Evolutionary conservation across 352 stramenopile genomes (phyloP).

Genomic region (Thraustochytrium striatum): DNA sequence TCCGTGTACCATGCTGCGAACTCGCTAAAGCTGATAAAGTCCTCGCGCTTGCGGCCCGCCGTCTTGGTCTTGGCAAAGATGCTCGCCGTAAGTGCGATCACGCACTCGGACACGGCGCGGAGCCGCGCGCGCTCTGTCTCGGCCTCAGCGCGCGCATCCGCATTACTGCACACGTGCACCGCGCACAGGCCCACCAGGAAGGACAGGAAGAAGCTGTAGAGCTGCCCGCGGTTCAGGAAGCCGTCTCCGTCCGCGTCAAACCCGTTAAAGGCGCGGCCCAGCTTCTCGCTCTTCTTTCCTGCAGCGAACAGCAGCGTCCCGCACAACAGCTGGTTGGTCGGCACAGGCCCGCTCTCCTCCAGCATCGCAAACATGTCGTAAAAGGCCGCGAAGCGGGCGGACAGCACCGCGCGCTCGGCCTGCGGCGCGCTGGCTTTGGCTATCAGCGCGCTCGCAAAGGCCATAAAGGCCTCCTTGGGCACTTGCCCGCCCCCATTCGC

Average conservation of each 20-base stretch:
- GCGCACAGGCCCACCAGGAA: conserved; percentile 27
- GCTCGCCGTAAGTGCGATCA: neutral
- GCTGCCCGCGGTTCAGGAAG: conserved; percentile 1
- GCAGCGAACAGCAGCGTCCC: conserved; percentile 24
- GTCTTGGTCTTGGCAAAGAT: neutral
- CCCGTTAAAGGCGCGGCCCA: conserved; percentile 14
- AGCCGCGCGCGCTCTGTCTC: neutral
- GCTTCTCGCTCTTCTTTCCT: conserved; percentile 38
- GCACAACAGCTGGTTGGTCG: neutral
- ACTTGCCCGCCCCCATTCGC: neutral
- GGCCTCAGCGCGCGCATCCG: neutral
- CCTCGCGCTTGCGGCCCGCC: neutral
- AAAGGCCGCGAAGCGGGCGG: neutral
- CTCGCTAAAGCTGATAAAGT: conserved; percentile 13
- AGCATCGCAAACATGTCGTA: conserved; percentile 15
- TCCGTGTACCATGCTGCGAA: conserved; percentile 23
- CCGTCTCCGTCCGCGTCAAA: conserved; percentile 39
- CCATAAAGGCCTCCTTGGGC: neutral
- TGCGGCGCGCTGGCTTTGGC: neutral
- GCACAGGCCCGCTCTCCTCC: neutral
- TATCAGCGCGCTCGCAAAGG: conserved; percentile 17
- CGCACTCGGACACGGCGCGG: neutral
- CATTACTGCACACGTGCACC: neutral
- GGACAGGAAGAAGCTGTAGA: conserved; percentile 31
- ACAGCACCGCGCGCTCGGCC: neutral